These are phyloP conservation scores for Sporobolus alterniflorus DNA, from an alignment of 202 grass and related monocot genomes.

Conservation along the genomic window DNA sequence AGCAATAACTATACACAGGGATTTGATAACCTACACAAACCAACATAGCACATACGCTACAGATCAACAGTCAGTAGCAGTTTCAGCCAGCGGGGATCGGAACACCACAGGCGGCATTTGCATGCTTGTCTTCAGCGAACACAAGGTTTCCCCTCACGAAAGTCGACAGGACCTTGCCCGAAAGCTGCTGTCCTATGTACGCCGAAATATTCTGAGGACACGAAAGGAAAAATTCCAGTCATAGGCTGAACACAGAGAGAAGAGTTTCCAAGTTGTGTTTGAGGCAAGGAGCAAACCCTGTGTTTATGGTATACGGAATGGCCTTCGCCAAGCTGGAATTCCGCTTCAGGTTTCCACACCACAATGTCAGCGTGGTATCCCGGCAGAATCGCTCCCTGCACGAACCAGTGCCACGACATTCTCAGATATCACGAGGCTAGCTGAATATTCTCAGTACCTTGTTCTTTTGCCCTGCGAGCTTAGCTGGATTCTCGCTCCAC, in stretches of 20 bases:
- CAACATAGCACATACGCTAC: conserved; percentile 36
- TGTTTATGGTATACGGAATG: conserved; percentile 87
- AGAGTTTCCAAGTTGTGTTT: background rate
- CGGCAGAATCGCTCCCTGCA: conserved; percentile 65
- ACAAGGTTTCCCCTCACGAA: conserved; percentile 94
- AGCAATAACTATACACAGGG: conserved; percentile 33
- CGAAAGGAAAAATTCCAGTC: background rate
- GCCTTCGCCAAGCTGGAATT: conserved; percentile 73
- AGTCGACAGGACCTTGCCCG: conserved; percentile 72
- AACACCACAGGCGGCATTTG: conserved; percentile 69
- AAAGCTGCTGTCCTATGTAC: conserved; percentile 67
- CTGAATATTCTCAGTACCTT: conserved; percentile 74
- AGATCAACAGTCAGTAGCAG: conserved; percentile 1
- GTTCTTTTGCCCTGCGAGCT: conserved; percentile 75
- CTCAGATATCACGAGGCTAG: too few relatives aligned
- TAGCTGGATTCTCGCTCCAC: conserved; percentile 93
- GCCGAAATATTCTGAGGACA: conserved; percentile 67
- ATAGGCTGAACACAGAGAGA: background rate
- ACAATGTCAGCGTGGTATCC: conserved; percentile 91
- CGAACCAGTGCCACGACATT: background rate
- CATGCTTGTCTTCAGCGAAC: conserved; percentile 69
- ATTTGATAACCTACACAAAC: background rate
- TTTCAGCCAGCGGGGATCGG: conserved; percentile 66
- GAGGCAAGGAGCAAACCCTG: conserved; percentile 46
- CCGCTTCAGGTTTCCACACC: conserved; percentile 80